Evolutionary conservation across 805 yeast species (phyloP).

Genomic region (Yarrowia osloensis): DNA sequence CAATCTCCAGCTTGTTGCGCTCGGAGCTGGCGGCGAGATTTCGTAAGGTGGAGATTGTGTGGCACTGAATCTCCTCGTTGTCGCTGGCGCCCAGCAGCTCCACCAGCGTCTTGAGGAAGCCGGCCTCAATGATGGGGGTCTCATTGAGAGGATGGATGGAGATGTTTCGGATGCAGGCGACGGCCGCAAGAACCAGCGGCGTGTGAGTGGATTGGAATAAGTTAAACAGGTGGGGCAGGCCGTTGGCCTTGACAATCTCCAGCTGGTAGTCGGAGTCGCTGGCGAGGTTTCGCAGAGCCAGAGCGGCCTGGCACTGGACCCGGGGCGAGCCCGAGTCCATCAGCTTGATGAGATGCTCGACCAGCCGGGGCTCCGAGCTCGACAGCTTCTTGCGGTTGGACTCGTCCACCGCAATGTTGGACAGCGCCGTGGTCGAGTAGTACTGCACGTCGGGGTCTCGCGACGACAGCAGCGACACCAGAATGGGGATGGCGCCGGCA

Average conservation of each 20-base stretch:
- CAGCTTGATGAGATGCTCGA: constrained; percentile 78
- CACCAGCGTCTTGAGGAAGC: constrained; percentile 89
- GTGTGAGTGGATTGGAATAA: constrained; percentile 86
- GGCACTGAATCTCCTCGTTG: constrained; percentile 96
- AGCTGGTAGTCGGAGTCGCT: constrained; percentile 94
- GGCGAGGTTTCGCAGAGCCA: constrained; percentile 93
- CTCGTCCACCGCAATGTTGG: constrained; percentile 97
- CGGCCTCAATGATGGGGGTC: constrained; percentile 93
- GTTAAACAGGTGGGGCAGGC: constrained; percentile 89
- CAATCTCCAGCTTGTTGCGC: constrained; percentile 83
- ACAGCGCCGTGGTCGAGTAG: constrained; percentile 95
- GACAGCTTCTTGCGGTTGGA: constrained; percentile 83
- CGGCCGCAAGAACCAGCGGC: constrained; percentile 92
- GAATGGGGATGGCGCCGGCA: constrained; percentile 97
- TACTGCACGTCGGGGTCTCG: constrained; percentile 96
- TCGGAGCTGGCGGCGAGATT: constrained; percentile 95
- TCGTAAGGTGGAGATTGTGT: constrained; percentile 93
- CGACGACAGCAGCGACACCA: constrained; percentile 81
- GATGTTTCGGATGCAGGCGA: constrained; percentile 96
- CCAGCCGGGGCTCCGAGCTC: constrained; percentile 89
- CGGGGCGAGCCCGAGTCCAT: constrained; percentile 94
- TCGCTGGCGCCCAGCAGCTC: constrained; percentile 71
- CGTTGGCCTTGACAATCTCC: constrained; percentile 94
- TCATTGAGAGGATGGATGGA: constrained; percentile 97
- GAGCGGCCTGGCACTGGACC: constrained; percentile 97